Evolutionary conservation across 2,329 filamentous ascomycete genomes (phyloP).

Genomic region (Ceratocystis destructans): DNA sequence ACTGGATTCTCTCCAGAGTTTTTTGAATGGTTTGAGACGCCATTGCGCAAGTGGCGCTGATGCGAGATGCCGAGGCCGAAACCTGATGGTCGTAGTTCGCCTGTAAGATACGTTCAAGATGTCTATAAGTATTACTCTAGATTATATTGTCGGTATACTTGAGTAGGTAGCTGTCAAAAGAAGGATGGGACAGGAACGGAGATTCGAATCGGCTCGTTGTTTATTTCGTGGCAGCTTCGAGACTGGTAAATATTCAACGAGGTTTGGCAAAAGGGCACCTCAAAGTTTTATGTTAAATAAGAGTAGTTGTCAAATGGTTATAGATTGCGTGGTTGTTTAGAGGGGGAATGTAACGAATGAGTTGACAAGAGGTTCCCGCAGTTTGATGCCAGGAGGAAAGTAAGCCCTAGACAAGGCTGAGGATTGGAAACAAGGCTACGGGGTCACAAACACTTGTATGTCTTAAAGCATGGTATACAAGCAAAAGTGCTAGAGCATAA

Average conservation of each 20-base stretch:
- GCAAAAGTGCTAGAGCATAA: background rate
- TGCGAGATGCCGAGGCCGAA: background rate
- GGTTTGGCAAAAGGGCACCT: background rate
- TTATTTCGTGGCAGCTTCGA: background rate
- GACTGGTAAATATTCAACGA: background rate
- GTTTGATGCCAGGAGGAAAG: background rate
- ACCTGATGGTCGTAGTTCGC: background rate
- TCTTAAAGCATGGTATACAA: background rate
- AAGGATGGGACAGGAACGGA: background rate
- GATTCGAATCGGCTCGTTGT: background rate
- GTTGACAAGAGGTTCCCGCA: background rate
- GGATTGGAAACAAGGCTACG: slow-evolving; percentile 4
- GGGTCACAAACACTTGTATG: background rate
- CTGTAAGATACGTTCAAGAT: background rate
- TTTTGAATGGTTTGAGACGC: slow-evolving; percentile 39
- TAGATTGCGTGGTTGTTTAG: background rate
- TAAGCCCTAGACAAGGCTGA: slow-evolving; percentile 13
- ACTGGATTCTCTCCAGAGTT: slow-evolving; percentile 43
- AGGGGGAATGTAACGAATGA: background rate
- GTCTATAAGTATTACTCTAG: no score
- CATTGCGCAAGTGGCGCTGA: slow-evolving; percentile 30
- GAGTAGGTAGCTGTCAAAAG: background rate
- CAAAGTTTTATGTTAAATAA: background rate
- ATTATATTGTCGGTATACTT: no score
- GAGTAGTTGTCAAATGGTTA: background rate